A percentile compares a stretch with the other conserved stretches of the same genome.
phyloP scores from a whole-genome alignment of 495 filamentous ascomycete genomes.

The Clavariopsis aquatica region DNA sequence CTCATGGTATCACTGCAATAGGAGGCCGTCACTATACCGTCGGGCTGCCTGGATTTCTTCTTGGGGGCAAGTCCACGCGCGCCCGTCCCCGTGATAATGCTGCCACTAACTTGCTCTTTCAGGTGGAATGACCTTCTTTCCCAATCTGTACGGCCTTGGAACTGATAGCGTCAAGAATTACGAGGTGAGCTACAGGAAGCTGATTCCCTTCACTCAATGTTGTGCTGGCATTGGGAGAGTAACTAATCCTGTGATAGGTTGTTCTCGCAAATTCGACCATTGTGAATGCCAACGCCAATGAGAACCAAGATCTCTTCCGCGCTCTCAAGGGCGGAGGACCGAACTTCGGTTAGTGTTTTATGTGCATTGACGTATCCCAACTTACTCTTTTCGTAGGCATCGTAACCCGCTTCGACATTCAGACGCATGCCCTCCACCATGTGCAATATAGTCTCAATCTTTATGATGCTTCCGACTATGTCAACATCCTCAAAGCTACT shows the following conservation, averaged over 20 bases:
- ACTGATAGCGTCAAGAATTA: conserved; percentile 23
- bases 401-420: conserved; percentile 20
- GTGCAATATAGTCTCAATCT: conserved; percentile 9
- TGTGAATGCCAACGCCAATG: conserved; percentile 20
- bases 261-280: conserved; percentile 21
- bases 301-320: conserved; percentile 19
- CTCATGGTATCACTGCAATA: conserved; percentile 1
- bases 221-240: background rate
- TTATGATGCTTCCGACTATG: conserved; percentile 4
- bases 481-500: conserved; percentile 14
- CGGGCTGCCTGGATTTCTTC: conserved; percentile 11
- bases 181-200: conserved; percentile 1
- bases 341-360: conserved; percentile 18
- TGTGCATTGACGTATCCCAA: background rate
- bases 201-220: background rate
- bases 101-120: background rate
- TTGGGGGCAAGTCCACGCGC: conserved; percentile 17
- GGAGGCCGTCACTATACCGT: conserved; percentile 15
- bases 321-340: conserved; percentile 29
- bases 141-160: conserved; percentile 19
- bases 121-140: conserved; percentile 24
- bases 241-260: conserved; percentile 3
- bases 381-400: conserved; percentile 7
- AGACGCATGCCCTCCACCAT: conserved; percentile 12
- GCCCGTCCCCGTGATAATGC: background rate